Evolutionary conservation across 371 early-diverging fungal genomes (phyloP).

Genomic region (Chytridium lagenaria): DNA sequence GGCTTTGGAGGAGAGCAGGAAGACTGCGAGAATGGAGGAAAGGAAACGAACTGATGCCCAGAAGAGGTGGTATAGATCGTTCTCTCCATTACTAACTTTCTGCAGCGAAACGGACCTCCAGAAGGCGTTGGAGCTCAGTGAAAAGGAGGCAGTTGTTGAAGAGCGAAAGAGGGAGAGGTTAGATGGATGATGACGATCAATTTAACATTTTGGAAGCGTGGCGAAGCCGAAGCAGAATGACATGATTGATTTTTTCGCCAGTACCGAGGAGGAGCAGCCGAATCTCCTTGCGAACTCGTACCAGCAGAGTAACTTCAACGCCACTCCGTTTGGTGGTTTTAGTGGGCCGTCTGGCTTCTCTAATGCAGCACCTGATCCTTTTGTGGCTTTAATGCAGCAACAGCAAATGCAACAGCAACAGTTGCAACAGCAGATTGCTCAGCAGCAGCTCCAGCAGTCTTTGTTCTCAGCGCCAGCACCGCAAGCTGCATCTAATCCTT

Average conservation of each 20-base stretch:
- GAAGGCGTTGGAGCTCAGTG: constrained; percentile 67
- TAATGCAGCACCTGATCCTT: constrained; percentile 48
- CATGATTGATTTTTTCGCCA: constrained; percentile 60
- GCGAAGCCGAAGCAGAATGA: constrained; percentile 32
- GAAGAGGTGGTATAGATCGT: constrained; percentile 47
- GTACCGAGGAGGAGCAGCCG: constrained; percentile 43
- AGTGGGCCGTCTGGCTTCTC: constrained; percentile 44
- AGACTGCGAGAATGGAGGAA: constrained; percentile 68
- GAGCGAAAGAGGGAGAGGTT: constrained; percentile 34
- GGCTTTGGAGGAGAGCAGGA: constrained; percentile 86
- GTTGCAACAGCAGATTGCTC: constrained; percentile 36
- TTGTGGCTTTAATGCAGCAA: constrained; percentile 61
- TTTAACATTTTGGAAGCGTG: neutral
- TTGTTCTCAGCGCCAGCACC: constrained; percentile 33
- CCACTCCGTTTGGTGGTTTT: constrained; percentile 3
- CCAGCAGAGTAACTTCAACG: constrained; percentile 26
- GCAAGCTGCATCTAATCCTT: constrained; percentile 26
- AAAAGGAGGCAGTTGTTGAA: constrained; percentile 58
- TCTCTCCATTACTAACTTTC: constrained; percentile 7
- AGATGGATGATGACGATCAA: constrained; percentile 15
- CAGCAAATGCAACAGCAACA: constrained; percentile 58
- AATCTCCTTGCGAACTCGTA: constrained; percentile 48
- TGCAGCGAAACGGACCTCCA: constrained; percentile 56
- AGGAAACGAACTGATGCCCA: constrained; percentile 48
- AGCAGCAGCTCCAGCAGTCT: constrained; percentile 40